Evolutionary conservation across 495 filamentous ascomycete genomes (phyloP), one percentile per base, ranked within the genome.

Genomic region (Talaromyces thailandensis): DNA sequence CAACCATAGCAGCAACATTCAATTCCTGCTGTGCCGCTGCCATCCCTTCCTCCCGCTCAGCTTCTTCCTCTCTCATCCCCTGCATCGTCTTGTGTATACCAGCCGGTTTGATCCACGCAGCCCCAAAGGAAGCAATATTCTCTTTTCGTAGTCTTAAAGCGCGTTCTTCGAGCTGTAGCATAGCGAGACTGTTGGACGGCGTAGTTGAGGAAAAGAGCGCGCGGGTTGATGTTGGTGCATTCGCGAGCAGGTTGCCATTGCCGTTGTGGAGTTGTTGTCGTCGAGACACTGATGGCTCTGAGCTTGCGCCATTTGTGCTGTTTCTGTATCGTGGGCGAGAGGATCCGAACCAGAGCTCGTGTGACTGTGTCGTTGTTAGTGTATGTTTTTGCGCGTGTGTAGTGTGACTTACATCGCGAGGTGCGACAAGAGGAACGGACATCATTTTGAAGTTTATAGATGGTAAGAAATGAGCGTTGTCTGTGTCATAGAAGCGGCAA

Each of bases 31-130:
- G 76, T 61, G 88, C 70, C 0, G 85, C 87, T 58, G 87, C 86
- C 55, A 88, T 80, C n/a, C 89, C 86, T 70, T 95, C 91, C 66
- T 89, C 87, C 43, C 86, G 80, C 76, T 95, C 91, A 21, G 87
- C 84, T 26, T 86, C 80, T 78, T 93, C 91, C 68, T 92, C 91
- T 62, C 83, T 84, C 71, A 90, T 78, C 60, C 88, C 88, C 64
- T 89, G 82, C 65, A 91, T 80, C 9, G 90, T 92, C 9, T 65
- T 70, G 29, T 66, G 64, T 5, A 64, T 68, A 21, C 65, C 67
- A 51, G 64, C 67, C 1, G 91, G 91, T 58, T 83, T 84, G 65
- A 95, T 85, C 91, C 91, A 95, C 28, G 82, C 83, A 65, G 78
- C 82, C 58, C 91, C 91, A 66, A 91, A 91, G 62, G 85, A 86